phyloP scores from a whole-genome alignment of 2,329 filamentous ascomycete genomes.

The Nothophoma quercina region DNA sequence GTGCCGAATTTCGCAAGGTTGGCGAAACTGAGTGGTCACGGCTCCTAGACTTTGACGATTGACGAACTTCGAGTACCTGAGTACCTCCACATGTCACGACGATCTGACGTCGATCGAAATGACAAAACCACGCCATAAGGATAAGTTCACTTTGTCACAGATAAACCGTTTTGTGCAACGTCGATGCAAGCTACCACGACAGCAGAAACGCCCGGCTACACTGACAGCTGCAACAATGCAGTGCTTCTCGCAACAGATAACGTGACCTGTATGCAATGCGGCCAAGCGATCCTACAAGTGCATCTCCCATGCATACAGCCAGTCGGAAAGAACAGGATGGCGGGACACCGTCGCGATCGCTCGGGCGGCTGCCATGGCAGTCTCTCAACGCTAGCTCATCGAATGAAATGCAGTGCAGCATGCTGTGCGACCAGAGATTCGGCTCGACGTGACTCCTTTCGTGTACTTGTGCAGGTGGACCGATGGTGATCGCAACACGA shows the following conservation, averaged over 20 bases:
- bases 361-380: conserved; percentile 26
- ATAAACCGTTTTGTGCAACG: conserved; percentile 12
- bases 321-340: conserved; percentile 39
- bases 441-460: conserved; percentile 27
- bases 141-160: neutral
- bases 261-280: conserved; percentile 43
- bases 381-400: conserved; percentile 16
- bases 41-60: conserved; percentile 44
- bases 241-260: conserved; percentile 25
- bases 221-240: conserved; percentile 13
- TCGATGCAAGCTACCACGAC: conserved; percentile 8
- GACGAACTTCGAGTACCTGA: neutral
- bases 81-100: neutral
- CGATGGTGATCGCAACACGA: neutral
- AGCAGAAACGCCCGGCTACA: conserved; percentile 16
- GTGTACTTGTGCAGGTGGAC: conserved; percentile 28
- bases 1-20: conserved; percentile 67
- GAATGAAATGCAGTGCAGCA: conserved; percentile 27
- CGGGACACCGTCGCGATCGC: conserved; percentile 32
- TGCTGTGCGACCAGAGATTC: conserved; percentile 34
- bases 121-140: neutral
- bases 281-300: conserved; percentile 38
- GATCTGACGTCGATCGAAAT: conserved; percentile 1
- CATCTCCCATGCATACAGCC: conserved; percentile 28
- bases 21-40: conserved; percentile 55